Percentiles rank a stretch among this genome's conserved stretches.
These are phyloP conservation scores for Groenewaldozyma salmanticensis DNA, from an alignment of 805 yeast species.

Conservation along the genomic window DNA sequence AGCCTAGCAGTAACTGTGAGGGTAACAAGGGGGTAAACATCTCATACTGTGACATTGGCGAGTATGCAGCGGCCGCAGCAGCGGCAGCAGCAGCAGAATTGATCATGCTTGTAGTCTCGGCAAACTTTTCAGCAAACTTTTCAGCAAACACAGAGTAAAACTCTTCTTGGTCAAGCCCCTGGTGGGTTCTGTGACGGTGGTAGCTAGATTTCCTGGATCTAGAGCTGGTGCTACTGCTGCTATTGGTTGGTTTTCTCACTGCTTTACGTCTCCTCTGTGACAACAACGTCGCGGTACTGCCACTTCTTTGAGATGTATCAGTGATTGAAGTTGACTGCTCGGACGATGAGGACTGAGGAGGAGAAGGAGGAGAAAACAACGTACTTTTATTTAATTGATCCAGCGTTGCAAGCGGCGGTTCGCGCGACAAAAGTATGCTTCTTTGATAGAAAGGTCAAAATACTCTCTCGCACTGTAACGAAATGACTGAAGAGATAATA, in stretches of 20 bases:
- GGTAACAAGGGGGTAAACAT: conserved; percentile 25
- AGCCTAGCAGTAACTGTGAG: conserved; percentile 27
- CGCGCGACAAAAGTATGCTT: neutral
- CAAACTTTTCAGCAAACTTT: neutral
- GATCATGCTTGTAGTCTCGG: conserved; percentile 1
- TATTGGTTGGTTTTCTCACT: neutral
- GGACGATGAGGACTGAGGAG: too few species aligned
- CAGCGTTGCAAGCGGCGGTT: too few species aligned
- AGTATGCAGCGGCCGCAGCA: conserved; percentile 9
- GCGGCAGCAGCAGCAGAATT: conserved; percentile 5
- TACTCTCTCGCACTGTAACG: neutral
- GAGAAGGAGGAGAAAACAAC: too few species aligned
- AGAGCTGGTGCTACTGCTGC: neutral
- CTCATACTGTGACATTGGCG: conserved; percentile 24
- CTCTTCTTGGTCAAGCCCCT: neutral
- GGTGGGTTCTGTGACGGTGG: neutral
- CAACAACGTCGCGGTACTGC: neutral
- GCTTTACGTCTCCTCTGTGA: neutral
- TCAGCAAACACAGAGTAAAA: neutral
- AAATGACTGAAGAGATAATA: neutral
- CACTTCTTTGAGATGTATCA: too few species aligned
- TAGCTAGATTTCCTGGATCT: too few species aligned
- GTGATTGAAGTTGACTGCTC: too few species aligned
- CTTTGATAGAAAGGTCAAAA: neutral
- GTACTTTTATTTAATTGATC: too few species aligned